Evolutionary conservation across 2,329 filamentous ascomycete genomes (phyloP).

Genomic region (Fusarium pseudocircinatum): DNA sequence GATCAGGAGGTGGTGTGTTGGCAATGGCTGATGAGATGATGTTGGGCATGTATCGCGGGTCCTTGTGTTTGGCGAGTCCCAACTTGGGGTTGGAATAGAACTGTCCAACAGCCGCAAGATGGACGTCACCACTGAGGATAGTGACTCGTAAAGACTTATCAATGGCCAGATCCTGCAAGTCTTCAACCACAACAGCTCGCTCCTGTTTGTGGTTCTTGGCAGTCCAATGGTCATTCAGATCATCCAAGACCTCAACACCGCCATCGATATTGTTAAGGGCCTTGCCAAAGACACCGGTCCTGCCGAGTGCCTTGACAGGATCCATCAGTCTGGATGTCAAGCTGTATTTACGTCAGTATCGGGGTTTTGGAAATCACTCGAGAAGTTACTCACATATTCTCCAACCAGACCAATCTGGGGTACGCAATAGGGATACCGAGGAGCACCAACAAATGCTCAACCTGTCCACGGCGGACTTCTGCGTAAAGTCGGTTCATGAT

Average conservation of each 20-base stretch:
- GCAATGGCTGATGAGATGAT: slow-evolving; percentile 93
- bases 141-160: slow-evolving; percentile 93
- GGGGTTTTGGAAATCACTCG: neutral
- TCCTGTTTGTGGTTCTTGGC: slow-evolving; percentile 94
- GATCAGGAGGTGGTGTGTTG: slow-evolving; percentile 86
- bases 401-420: slow-evolving; percentile 76
- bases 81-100: slow-evolving; percentile 94
- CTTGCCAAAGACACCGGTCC: slow-evolving; percentile 80
- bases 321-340: slow-evolving; percentile 88
- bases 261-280: slow-evolving; percentile 91
- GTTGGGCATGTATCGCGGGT: slow-evolving; percentile 97
- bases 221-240: slow-evolving; percentile 97
- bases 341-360: slow-evolving; percentile 56
- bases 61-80: slow-evolving; percentile 81
- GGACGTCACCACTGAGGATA: slow-evolving; percentile 92
- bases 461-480: slow-evolving; percentile 84
- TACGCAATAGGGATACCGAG: slow-evolving; percentile 87
- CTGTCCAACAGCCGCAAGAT: slow-evolving; percentile 89
- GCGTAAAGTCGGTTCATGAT: slow-evolving; percentile 86
- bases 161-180: slow-evolving; percentile 91
- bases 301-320: slow-evolving; percentile 87
- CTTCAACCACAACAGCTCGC: slow-evolving; percentile 85
- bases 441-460: slow-evolving; percentile 89
- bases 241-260: slow-evolving; percentile 89
- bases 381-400: slow-evolving; percentile 67